Evolutionary conservation across 148 eudicot genomes (phyloP), one percentile per base, ranked within the genome.

Genomic region (Drosera capensis): DNA sequence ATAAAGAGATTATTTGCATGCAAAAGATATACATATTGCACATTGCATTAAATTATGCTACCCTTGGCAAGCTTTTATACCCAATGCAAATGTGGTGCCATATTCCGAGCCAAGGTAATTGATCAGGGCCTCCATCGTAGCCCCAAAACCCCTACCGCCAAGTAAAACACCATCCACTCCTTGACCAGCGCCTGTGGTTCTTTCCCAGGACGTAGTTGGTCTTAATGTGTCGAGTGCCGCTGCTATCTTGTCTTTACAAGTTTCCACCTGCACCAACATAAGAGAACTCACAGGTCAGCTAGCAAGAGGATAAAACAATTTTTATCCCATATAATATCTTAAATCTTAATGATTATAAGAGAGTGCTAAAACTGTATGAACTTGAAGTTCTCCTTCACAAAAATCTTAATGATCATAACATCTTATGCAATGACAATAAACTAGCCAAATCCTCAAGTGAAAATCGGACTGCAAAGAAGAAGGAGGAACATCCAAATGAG

Each of bases 71-170:
- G 37, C 45, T 20, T 1, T 42, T 55, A 36, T 55, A 88, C 97
- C 97, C 66, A 88, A 60, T 5, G 97, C 97, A 71, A 70, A 88
- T 40, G 94, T 88, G 65, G 62, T 80, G 48, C 97, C 97, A 68
- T 88, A 80, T 67, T 88, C 97, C 46, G 97, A 78, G 31, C 92
- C 94, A 56, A 88, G 81, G 62, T 88, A 88, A 58, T 55, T 83
- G 39, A 80, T 58, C 20, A 88, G 83, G 43, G 92, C 83, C 57
- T 88, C 97, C 86, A 88, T 80, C 65, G 97, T 86, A 21, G 75
- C 70, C 20, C 97, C 97, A 69, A 88, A 88, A 46, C 97, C 97
- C 46, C 97, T 70, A n/a, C 97, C 97, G 38, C 97, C 94, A 40
- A 79, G 61, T 43, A 79, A 54, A 62, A 88, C 83, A 41, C 94